phyloP scores from a whole-genome alignment of 176 grass and related monocot species.

The Triticum urartu region DNA sequence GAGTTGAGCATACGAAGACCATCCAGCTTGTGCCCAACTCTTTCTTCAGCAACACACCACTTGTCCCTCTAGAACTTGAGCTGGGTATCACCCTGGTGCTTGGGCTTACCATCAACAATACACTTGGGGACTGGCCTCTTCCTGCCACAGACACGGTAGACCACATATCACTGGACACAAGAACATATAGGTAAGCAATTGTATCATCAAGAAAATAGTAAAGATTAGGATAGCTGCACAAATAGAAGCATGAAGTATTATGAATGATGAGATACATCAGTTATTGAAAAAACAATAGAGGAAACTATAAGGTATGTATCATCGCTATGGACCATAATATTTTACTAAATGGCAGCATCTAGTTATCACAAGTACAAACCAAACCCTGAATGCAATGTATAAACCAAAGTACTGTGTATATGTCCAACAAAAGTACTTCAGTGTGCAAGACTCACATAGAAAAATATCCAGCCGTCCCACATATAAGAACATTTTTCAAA shows the following conservation, averaged over 20 bases:
- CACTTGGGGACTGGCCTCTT: constrained; percentile 76
- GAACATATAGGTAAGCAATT: no score
- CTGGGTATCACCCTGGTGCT: constrained; percentile 81
- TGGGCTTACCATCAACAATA: constrained; percentile 86
- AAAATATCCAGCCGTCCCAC: not conserved
- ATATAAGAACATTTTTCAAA: no score
- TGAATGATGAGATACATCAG: no score
- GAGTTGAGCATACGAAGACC: no score
- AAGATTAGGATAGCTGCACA: no score
- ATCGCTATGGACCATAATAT: not conserved
- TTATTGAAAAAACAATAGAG: no score
- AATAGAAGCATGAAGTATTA: no score
- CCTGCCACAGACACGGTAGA: constrained; percentile 50
- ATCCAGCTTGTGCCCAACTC: constrained; percentile 67
- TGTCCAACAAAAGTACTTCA: not conserved
- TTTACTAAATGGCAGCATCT: no score
- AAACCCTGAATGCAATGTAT: not conserved
- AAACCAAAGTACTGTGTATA: not conserved
- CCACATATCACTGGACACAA: constrained; percentile 32
- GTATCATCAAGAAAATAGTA: no score
- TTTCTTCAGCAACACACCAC: constrained; percentile 77
- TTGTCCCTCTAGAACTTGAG: constrained; percentile 95
- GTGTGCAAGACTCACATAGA: not conserved
- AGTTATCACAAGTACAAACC: not conserved
- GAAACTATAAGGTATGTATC: no score